Base-by-base conservation (phyloP, 495 filamentous ascomycete species). In the Hypoxylon subgilvum region DNA sequence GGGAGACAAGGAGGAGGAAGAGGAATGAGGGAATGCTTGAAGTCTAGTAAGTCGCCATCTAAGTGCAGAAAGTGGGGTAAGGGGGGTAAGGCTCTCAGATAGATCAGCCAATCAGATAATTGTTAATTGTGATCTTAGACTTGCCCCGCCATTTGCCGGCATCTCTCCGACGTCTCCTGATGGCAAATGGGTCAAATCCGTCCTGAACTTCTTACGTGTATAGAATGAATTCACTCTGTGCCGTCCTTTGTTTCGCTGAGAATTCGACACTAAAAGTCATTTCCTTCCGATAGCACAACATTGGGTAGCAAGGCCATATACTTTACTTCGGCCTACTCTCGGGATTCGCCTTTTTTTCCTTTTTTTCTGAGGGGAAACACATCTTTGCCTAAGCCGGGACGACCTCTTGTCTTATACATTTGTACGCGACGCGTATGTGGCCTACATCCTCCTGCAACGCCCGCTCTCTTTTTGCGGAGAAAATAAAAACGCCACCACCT, bases 21-120 rank as follows among this genome's bases (percentile, higher is more conserved):
- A 45, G 27, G 30, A 40, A 55, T 35, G 13, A 36, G 36, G 31
- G 36, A 12, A 39, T 48, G 35, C 10, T 28, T 40, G 17, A 39
- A 41, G 41, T 50, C 8, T 57, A 45, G 45, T 51, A 52, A 44
- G 45, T 13, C 46, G 30, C 55, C 52, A 59, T 32, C 47, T 52
- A 59, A 52, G 46, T 57, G 57, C 57, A 55, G 60, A 32, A 63
- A 54, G 58, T 62, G 51, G 60, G 60, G 60, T 63, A 57, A 52
- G 28, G 13, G 51, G 60, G 60, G 60, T 63, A 57, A 52, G 28
- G 13, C n/a, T 18, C n/a, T 52, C 28, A n/a, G n/a, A 22, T n/a
- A 18, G n/a, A 41, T 21, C 25, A 12, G 1, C 60, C 60, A 63
- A 63, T 63, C 12, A 63, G 21, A 40, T 18, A 57, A 53, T 53